Evolutionary conservation across 768 basidiomycete genomes (phyloP), one percentile per base, ranked within the genome.

Genomic region (Lactarius sanguifluus): DNA sequence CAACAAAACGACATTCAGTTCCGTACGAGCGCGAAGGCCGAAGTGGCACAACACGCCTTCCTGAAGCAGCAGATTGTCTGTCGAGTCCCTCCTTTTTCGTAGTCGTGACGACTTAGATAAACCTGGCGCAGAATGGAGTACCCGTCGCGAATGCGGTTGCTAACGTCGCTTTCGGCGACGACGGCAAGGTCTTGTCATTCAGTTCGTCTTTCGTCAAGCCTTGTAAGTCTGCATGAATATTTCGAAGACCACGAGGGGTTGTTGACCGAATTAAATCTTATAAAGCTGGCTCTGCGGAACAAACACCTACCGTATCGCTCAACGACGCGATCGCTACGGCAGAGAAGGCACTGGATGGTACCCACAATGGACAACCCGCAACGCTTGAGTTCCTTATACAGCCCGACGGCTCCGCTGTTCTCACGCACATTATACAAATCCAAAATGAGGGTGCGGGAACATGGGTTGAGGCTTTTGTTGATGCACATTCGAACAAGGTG

Each of bases 401-500:
- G 59, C 72, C 77, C 1, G 79, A 82, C 69, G 78, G 78, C 36
- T 73, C 76, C 5, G 76, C 73, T 28, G 76, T 73, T 20, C 77
- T 84, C 10, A 75, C 79, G 4, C 79, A 82, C 70, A 74, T 77
- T 62, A 69, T 81, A 52, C 80, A 81, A 71, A 77, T 82, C 60
- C 76, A 79, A 72, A 80, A 81, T 72, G 71, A 77, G 58, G 72
- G 75, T 64, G 68, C 76, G 30, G 76, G 82, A 57, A 77, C 80
- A 13, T 87, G 83, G 82, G 81, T 79, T 69, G 83, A 87, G 73
- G 85, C 83, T 0, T 85, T 83, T 65, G 80, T 87, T 54, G 85
- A 87, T 69, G 85, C 83, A 6, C 81, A 82, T 66, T 76, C 80
- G n/a, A 82, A 82, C n/a, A 81, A 83, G 32, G 70, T 87, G 41